Conservation (phyloP, 345 rosid genomes). For the Sapria himalayana region DNA sequence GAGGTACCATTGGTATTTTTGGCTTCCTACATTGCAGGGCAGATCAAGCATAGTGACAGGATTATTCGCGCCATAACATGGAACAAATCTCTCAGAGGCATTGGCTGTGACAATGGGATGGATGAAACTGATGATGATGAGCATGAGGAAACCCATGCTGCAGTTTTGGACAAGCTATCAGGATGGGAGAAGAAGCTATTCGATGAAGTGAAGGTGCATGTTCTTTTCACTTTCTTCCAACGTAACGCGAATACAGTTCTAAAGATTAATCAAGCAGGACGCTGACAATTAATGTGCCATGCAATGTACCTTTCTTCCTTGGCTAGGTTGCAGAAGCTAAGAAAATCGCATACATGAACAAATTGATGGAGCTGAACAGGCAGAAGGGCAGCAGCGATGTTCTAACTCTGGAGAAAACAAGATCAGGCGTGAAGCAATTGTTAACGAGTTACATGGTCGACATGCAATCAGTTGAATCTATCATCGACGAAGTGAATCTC, state of each 20-base stretch:
- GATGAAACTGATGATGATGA: conserved; percentile 57
- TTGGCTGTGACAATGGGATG: conserved; percentile 39
- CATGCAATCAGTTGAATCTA: conserved; percentile 97
- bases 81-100: conserved; percentile 60
- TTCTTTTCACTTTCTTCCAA: background rate
- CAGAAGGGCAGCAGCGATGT: conserved; percentile 64
- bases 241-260: too few relatives aligned
- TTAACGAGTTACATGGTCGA: conserved; percentile 89
- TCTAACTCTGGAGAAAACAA: conserved; percentile 81
- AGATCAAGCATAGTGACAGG: conserved; percentile 80
- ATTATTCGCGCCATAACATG: conserved; percentile 93
- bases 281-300: background rate
- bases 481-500: conserved; percentile 70
- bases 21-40: conserved; percentile 21
- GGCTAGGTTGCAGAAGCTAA: conserved; percentile 38
- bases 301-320: background rate
- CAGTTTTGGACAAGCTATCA: conserved; percentile 73
- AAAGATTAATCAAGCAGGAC: too few relatives aligned
- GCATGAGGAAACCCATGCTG: conserved; percentile 69
- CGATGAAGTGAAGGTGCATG: conserved; percentile 81
- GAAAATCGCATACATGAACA: conserved; percentile 86
- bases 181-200: conserved; percentile 98
- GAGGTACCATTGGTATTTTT: background rate
- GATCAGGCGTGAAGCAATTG: conserved; percentile 79
- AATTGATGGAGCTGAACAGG: conserved; percentile 45